Conservation (phyloP, 2,329 filamentous ascomycete species). For the Bipolaris cookei region DNA sequence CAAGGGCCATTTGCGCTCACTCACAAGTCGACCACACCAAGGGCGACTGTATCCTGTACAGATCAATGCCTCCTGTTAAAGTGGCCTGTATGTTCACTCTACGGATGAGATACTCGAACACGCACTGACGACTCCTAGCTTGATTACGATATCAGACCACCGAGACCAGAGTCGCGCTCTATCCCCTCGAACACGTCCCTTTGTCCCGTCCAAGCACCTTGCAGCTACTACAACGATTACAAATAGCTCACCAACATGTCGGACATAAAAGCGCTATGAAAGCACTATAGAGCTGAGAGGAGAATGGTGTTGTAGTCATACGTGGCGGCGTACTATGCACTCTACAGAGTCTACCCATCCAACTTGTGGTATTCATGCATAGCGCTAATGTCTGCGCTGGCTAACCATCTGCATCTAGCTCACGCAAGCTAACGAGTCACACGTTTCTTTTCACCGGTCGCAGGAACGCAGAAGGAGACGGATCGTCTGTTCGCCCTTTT, state of each 20-base stretch:
- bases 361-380: not conserved
- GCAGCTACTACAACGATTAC: not conserved
- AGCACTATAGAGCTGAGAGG: not conserved
- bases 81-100: not conserved
- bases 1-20: not conserved
- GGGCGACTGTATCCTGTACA: not conserved
- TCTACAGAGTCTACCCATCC: not conserved
- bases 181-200: not conserved
- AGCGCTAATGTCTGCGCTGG: slow-evolving; percentile 9
- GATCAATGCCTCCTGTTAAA: not conserved
- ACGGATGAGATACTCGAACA: not conserved
- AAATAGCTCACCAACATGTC: not conserved
- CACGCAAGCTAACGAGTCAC: slow-evolving; percentile 3
- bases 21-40: not conserved
- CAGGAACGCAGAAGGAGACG: not conserved
- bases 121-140: not conserved
- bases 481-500: not conserved
- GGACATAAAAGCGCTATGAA: not conserved
- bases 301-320: not conserved
- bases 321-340: not conserved
- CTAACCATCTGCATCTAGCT: slow-evolving; percentile 5
- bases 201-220: not conserved
- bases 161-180: not conserved
- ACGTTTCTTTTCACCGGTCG: not conserved
- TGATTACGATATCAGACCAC: not conserved